phyloP scores from a whole-genome alignment of 2,329 filamentous ascomycete species.

The Aspergillus fructus region DNA sequence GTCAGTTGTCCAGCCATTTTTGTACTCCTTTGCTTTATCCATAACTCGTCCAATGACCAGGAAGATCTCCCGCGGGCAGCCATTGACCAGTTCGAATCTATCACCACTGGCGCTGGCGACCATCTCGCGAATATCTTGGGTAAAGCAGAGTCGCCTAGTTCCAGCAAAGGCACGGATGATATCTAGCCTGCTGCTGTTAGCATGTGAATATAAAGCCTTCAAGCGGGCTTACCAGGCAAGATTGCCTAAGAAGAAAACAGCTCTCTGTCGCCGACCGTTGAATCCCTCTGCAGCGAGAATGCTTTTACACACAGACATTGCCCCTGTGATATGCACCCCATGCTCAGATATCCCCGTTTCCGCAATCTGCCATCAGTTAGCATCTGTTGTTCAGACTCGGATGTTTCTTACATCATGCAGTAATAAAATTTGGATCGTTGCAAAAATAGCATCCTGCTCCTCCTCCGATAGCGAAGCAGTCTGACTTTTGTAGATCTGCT shows the following conservation, averaged over 20 bases:
- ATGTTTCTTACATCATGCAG: conserved; percentile 29
- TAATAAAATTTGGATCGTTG: conserved; percentile 31
- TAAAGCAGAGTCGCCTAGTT: conserved; percentile 28
- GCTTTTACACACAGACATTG: conserved; percentile 33
- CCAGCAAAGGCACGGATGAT: conserved; percentile 30
- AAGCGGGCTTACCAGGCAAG: conserved; percentile 24
- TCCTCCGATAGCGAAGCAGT: conserved; percentile 21
- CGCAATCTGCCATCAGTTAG: conserved; percentile 22
- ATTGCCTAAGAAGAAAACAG: conserved; percentile 32
- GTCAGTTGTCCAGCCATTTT: conserved; percentile 19
- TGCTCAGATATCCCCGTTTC: conserved; percentile 32
- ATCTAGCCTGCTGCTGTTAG: conserved; percentile 25
- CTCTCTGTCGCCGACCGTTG: conserved; percentile 23
- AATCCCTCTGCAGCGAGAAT: conserved; percentile 24
- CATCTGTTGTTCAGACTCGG: neutral
- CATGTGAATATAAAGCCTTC: neutral
- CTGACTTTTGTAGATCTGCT: conserved; percentile 27
- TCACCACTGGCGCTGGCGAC: conserved; percentile 24
- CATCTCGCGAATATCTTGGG: conserved; percentile 26
- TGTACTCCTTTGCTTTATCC: conserved; percentile 28
- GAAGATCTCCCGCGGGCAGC: conserved; percentile 30
- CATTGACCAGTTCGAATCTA: conserved; percentile 31
- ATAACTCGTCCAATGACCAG: conserved; percentile 27
- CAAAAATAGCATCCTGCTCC: conserved; percentile 30
- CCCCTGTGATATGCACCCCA: conserved; percentile 33